Evolutionary conservation across 257 asterid genomes (phyloP).

Genomic region (Penstemon newberryi): DNA sequence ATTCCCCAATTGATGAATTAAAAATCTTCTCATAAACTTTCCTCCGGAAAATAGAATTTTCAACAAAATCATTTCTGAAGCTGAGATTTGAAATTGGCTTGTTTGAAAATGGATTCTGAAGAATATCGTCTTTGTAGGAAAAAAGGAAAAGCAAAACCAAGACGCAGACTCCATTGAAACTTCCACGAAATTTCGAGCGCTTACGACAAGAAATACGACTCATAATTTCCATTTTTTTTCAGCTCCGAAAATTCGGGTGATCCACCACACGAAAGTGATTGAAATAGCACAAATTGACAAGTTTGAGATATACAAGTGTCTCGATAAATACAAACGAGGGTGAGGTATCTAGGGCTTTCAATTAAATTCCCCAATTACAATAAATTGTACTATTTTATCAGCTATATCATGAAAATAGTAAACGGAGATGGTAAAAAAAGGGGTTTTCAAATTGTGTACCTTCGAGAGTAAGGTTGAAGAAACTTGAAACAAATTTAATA

Average conservation of each 20-base stretch:
- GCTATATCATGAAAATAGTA: background rate
- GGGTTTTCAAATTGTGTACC: background rate
- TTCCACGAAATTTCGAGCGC: slow-evolving; percentile 50
- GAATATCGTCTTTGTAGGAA: slow-evolving; percentile 24
- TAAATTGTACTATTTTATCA: background rate
- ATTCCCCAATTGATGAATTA: slow-evolving; percentile 21
- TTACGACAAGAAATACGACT: slow-evolving; percentile 26
- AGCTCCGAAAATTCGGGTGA: slow-evolving; percentile 18
- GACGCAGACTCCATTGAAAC: slow-evolving; percentile 49
- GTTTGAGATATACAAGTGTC: background rate
- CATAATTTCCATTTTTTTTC: slow-evolving; percentile 37
- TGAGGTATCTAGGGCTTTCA: slow-evolving; percentile 7
- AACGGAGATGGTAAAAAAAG: background rate
- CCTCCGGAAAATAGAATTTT: slow-evolving; percentile 33
- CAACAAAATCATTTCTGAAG: slow-evolving; percentile 7
- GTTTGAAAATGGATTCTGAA: slow-evolving; percentile 35
- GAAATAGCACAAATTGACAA: background rate
- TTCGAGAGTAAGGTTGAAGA: background rate
- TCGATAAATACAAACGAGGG: too few relatives aligned
- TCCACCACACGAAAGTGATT: slow-evolving; percentile 17
- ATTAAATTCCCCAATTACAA: background rate
- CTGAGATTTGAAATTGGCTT: slow-evolving; percentile 23
- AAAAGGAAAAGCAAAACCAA: slow-evolving; percentile 47
- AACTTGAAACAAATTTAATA: background rate
- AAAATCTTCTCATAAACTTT: slow-evolving; percentile 30